Evolutionary conservation across 2,329 filamentous ascomycete species (phyloP).

Genomic region (Corinectria fuckeliana): DNA sequence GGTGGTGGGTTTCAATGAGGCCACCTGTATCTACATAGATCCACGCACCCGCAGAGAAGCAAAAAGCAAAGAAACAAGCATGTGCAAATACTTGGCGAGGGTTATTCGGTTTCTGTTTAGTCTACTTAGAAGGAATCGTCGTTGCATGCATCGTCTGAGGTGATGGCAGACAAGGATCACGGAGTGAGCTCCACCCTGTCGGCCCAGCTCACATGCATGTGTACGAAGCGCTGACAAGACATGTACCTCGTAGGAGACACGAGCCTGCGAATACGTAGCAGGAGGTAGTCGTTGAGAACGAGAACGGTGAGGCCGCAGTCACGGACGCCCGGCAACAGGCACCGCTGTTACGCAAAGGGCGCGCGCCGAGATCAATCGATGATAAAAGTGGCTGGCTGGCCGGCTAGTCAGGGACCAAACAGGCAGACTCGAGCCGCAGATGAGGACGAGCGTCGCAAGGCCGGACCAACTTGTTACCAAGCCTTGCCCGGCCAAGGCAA

Average conservation of each 20-base stretch:
- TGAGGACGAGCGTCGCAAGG: not conserved
- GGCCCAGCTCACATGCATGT: not conserved
- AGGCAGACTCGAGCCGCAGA: not conserved
- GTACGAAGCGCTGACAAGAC: constrained; percentile 11
- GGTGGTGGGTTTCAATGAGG: constrained; percentile 22
- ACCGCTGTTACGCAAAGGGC: not conserved
- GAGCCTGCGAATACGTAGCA: too few relatives aligned
- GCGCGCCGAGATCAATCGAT: not conserved
- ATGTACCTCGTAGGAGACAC: not conserved
- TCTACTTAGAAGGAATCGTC: not conserved
- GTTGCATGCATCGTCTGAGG: not conserved
- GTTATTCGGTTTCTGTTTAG: not conserved
- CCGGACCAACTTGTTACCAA: too few relatives aligned
- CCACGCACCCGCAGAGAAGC: constrained; percentile 5
- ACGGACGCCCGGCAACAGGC: not conserved
- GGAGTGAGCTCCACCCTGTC: not conserved
- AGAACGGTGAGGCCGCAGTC: not conserved
- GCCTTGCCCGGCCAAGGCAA: too few relatives aligned
- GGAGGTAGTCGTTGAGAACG: not conserved
- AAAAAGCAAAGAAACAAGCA: not conserved
- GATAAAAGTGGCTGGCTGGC: not conserved
- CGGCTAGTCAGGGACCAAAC: not conserved
- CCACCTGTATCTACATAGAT: constrained; percentile 25
- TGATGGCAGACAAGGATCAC: not conserved
- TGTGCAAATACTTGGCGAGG: not conserved